Percentiles rank a stretch among this genome's conserved stretches.
These are phyloP conservation scores for Phanerochaete carnosa DNA, from an alignment of 768 basidiomycete species.

Conservation along the genomic window DNA sequence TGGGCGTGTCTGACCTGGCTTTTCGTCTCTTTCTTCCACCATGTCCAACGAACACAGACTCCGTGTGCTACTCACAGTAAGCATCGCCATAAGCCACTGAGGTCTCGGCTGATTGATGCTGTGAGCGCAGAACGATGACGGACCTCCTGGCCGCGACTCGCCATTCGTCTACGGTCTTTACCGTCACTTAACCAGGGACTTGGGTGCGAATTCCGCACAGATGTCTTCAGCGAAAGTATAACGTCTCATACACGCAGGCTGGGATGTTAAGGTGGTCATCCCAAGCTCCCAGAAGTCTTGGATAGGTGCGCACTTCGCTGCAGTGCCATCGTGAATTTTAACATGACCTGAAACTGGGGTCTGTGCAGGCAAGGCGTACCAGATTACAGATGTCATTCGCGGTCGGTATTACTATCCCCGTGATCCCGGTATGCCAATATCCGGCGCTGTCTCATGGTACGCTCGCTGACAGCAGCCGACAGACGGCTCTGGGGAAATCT, in stretches of 20 bases:
- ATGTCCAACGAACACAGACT: conserved; percentile 12
- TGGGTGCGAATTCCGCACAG: conserved; percentile 42
- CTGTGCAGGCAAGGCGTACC: conserved; percentile 68
- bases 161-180: conserved; percentile 77
- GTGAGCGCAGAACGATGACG: conserved; percentile 71
- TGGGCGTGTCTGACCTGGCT: neutral
- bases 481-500: conserved; percentile 71
- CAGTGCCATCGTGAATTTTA: neutral
- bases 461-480: conserved; percentile 1
- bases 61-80: conserved; percentile 43
- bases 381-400: conserved; percentile 67
- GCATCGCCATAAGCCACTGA: conserved; percentile 17
- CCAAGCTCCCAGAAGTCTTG: conserved; percentile 84
- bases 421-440: conserved; percentile 39
- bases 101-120: neutral
- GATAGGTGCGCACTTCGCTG: conserved; percentile 57
- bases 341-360: neutral
- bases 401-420: conserved; percentile 79
- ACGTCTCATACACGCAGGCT: conserved; percentile 40
- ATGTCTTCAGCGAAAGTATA: neutral
- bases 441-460: neutral
- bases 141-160: conserved; percentile 69
- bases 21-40: neutral
- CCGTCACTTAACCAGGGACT: conserved; percentile 49
- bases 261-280: conserved; percentile 78